Percentiles rank a stretch among this genome's conserved stretches.
Conservation (phyloP, 495 filamentous ascomycete genomes). For the Echria macrotheca region DNA sequence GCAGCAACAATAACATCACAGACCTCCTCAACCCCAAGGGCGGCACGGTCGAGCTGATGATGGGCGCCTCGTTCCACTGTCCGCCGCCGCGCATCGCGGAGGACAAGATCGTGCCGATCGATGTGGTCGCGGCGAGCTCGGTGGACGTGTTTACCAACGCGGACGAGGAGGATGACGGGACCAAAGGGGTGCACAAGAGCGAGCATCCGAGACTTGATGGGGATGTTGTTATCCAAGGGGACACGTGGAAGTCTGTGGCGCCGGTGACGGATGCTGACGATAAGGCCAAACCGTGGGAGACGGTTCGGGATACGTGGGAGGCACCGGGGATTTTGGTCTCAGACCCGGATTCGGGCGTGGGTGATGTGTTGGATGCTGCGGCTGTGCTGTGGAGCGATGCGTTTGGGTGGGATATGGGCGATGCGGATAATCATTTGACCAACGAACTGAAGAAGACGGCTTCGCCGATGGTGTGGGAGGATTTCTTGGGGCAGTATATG, state of each 20-base stretch:
- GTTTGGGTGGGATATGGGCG: background rate
- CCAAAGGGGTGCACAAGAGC: no score
- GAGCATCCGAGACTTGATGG: background rate
- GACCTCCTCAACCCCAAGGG: constrained; percentile 1
- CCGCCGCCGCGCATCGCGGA: background rate
- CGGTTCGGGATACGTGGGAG: background rate
- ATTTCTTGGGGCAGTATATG: background rate
- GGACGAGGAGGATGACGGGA: background rate
- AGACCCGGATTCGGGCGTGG: background rate
- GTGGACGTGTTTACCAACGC: background rate
- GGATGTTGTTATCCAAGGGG: background rate
- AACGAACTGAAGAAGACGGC: background rate
- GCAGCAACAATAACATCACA: background rate
- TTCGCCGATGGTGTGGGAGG: background rate
- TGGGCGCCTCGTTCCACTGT: background rate
- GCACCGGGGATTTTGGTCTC: background rate
- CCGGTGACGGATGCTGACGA: background rate
- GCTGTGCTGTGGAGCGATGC: background rate
- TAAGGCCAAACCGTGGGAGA: background rate
- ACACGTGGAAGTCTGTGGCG: background rate
- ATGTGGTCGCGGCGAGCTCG: background rate
- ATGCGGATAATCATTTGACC: background rate
- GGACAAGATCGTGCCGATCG: background rate
- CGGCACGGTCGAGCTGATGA: constrained; percentile 3
- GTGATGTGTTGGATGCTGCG: background rate